These are phyloP conservation scores for Sclerospora graminicola DNA, from an alignment of 352 stramenopile genomes.

Conservation along the genomic window DNA sequence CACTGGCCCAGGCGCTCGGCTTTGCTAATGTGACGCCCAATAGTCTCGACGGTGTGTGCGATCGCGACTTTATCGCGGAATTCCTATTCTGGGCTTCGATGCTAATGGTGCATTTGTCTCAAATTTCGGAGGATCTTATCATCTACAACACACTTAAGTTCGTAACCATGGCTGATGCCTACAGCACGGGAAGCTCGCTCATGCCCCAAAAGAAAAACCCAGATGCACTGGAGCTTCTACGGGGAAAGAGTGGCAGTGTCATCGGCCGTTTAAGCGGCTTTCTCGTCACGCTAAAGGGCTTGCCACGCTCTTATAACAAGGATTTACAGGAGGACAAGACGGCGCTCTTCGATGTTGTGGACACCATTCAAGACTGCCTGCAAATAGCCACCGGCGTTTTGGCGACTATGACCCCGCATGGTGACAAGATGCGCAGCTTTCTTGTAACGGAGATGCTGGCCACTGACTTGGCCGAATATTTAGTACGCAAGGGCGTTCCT, in stretches of 20 bases:
- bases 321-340: slow-evolving; percentile 99
- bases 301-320: slow-evolving; percentile 99
- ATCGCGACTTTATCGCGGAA: slow-evolving; percentile 98
- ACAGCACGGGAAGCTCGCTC: slow-evolving; percentile 95
- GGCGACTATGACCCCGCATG: slow-evolving; percentile 92
- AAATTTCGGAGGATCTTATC: slow-evolving; percentile 98
- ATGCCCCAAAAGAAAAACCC: slow-evolving; percentile 99
- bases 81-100: slow-evolving; percentile 97
- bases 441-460: slow-evolving; percentile 99
- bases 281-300: slow-evolving; percentile 93
- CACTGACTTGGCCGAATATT: slow-evolving; percentile 98
- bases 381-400: slow-evolving; percentile 95
- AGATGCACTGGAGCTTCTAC: slow-evolving; percentile 96
- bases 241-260: slow-evolving; percentile 94
- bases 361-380: slow-evolving; percentile 95
- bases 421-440: slow-evolving; percentile 89
- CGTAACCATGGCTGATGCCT: slow-evolving; percentile 95
- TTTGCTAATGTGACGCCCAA: slow-evolving; percentile 93
- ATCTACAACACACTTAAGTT: slow-evolving; percentile 94
- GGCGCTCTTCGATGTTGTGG: slow-evolving; percentile 94
- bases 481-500: slow-evolving; percentile 96
- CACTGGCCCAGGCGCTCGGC: slow-evolving; percentile 89
- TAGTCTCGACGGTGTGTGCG: slow-evolving; percentile 95
- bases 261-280: slow-evolving; percentile 93
- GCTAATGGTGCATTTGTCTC: slow-evolving; percentile 93